Percentiles rank a stretch among this genome's conserved stretches.
Conservation (phyloP, 306 rosid species). For the Trichosanthes truncata region DNA sequence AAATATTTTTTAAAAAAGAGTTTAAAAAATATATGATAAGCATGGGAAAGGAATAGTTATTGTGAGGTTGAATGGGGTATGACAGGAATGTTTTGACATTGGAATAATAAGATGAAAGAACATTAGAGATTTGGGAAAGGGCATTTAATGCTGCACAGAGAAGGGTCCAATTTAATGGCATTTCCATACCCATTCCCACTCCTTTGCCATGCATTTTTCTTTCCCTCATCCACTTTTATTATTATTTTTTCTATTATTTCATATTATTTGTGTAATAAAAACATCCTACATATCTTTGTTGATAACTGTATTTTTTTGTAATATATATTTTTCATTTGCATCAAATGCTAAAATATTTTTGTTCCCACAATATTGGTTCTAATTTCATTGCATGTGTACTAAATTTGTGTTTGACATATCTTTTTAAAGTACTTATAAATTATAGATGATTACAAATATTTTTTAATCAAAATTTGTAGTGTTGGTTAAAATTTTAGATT, state of each 20-base stretch:
- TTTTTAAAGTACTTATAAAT: too few relatives aligned
- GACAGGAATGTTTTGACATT: constrained; percentile 1
- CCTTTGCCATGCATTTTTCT: background rate
- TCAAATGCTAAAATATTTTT: too few relatives aligned
- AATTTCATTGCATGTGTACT: too few relatives aligned
- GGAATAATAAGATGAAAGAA: background rate
- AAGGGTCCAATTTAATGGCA: background rate
- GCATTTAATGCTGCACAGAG: background rate
- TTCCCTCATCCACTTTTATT: background rate
- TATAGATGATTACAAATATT: too few relatives aligned
- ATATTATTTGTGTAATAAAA: background rate
- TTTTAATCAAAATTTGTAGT: too few relatives aligned
- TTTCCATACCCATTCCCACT: constrained; percentile 4
- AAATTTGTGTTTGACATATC: too few relatives aligned
- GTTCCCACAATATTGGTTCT: background rate
- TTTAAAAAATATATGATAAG: background rate
- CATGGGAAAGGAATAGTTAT: background rate
- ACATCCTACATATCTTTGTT: background rate
- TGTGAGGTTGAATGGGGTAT: background rate
- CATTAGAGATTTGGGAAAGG: background rate
- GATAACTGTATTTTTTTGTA: too few relatives aligned
- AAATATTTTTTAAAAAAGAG: too few relatives aligned
- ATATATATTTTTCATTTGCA: background rate
- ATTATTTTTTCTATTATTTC: background rate
- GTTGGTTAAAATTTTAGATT: too few relatives aligned